Evolutionary conservation across 2,329 filamentous ascomycete species (phyloP), one percentile per base, ranked within the genome.

Genomic region (Aspergillus arachidicola): DNA sequence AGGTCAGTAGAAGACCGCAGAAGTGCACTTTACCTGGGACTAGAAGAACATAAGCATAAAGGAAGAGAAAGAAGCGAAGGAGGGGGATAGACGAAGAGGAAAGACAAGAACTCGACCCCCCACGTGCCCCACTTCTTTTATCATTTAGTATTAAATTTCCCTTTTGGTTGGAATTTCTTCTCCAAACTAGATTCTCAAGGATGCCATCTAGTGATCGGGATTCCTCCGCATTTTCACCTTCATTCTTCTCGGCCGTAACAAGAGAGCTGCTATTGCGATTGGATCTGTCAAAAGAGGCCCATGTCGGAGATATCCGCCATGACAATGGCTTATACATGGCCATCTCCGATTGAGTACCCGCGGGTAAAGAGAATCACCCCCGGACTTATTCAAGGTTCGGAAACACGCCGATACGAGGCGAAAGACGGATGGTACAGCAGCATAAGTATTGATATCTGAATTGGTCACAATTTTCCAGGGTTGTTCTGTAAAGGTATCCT

Each of bases 91-190:
- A 57, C 51, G 58, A 23, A 54, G 30, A 36, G 28, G 46, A 45
- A 58, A 9, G 23, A 14, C 30, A 58, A 58, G 45, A 50, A 51
- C 26, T 28, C 26, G 6, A 28, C 26, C 26, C 57, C 57, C 57
- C 57, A 45, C 41, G 46, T 34, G 43, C 57, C 57, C 57, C 57
- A 59, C 57, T 36, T 48, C 30, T 59, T 59, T 58, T 59, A 58
- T 58, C 57, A 32, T 32, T 38, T 26, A 19, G 26, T 28, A 34
- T 34, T 57, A 9, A 58, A 34, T 58, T 34, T 34, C 56, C 9
- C n/a, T 6, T 51, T 28, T 14, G 23, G 21, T 43, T 21, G 19
- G 34, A 36, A 36, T 36, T 36, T 36, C 10, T 43, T 43, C 19
- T 11, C 21, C 41, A 7, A 14, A 46, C 43, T 50, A 10, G 3